These are phyloP conservation scores for Dictyostelium firmibasis DNA, from an alignment of 78 protist genomes.

Conservation along the genomic window DNA sequence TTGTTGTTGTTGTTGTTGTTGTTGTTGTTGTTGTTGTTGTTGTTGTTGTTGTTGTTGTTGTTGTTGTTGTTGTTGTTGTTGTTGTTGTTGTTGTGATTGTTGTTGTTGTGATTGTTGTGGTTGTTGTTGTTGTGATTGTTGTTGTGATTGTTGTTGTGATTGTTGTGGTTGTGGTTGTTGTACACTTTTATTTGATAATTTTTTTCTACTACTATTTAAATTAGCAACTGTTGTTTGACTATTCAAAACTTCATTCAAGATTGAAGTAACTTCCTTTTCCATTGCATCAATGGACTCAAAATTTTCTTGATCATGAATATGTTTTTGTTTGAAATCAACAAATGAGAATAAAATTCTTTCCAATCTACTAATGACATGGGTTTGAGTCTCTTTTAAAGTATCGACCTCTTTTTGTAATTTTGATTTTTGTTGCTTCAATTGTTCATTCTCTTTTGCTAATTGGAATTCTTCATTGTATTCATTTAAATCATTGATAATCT, in stretches of 20 bases:
- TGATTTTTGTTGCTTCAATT: background rate
- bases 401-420: constrained; percentile 1
- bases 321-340: constrained; percentile 29
- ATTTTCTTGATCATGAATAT: background rate
- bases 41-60: background rate
- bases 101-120: background rate
- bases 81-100: background rate
- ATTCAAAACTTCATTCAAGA: background rate
- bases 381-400: constrained; percentile 18
- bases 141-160: background rate
- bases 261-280: constrained; percentile 9
- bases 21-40: background rate
- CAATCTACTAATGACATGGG: constrained; percentile 25
- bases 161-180: background rate
- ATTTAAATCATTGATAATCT: constrained; percentile 16
- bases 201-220: background rate
- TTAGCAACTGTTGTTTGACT: background rate
- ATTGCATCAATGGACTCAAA: background rate
- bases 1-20: background rate
- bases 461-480: constrained; percentile 19
- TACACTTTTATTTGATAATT: constrained; percentile 4
- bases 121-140: background rate
- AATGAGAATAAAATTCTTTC: constrained; percentile 62
- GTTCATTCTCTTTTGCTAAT: background rate
- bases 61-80: background rate